Evolutionary conservation across 768 basidiomycete genomes (phyloP).

Genomic region (Rhizopogon rudus): DNA sequence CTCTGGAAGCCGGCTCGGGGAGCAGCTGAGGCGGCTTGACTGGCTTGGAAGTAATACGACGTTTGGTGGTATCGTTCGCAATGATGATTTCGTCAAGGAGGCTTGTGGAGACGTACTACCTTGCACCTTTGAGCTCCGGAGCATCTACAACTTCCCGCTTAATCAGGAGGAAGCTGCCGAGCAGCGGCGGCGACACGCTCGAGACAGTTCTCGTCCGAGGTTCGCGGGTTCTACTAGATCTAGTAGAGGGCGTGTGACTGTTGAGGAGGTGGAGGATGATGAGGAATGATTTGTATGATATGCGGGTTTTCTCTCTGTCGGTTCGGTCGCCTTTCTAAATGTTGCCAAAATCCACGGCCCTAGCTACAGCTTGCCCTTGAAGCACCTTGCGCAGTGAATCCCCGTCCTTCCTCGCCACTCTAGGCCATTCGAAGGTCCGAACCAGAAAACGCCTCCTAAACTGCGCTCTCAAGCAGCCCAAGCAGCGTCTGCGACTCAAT

Average conservation of each 20-base stretch:
- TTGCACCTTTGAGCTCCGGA: conserved; percentile 57
- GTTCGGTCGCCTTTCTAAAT: too few species aligned
- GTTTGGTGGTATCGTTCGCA: conserved; percentile 56
- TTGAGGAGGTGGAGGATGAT: conserved; percentile 5
- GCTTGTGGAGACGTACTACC: conserved; percentile 46
- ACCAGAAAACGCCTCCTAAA: too few species aligned
- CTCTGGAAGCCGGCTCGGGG: conserved; percentile 63
- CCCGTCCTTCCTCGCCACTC: too few species aligned
- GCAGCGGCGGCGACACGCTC: conserved; percentile 27
- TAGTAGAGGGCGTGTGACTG: background rate
- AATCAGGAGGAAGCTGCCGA: conserved; percentile 47
- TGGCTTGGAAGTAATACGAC: conserved; percentile 54
- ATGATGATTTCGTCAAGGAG: conserved; percentile 39
- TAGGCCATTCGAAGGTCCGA: too few species aligned
- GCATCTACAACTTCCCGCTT: conserved; percentile 40
- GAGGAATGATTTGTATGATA: conserved; percentile 7
- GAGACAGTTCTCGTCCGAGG: background rate
- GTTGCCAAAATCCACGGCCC: too few species aligned
- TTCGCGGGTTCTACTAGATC: background rate
- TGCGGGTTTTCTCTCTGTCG: background rate
- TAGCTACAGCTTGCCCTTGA: too few species aligned
- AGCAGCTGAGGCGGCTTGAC: conserved; percentile 62
- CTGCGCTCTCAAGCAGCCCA: too few species aligned
- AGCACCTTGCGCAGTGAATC: too few species aligned
- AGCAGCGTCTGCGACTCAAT: too few species aligned